Conservation (phyloP, 371 early-diverging fungal species). For the Paramicrosporidium saccamoebae region DNA sequence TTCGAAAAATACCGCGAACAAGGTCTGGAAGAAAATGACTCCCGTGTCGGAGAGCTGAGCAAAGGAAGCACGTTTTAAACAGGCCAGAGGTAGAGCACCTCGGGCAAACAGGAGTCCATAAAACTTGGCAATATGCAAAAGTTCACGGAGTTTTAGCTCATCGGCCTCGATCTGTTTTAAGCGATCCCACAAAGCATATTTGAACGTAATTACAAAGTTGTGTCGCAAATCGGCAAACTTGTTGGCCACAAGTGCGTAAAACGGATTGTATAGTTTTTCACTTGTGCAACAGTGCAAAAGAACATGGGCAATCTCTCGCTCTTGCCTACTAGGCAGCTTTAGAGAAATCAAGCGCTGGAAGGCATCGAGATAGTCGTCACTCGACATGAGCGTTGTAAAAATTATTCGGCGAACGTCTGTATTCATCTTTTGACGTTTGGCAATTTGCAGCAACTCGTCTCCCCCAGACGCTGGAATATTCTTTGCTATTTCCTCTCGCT, state of each 20-base stretch:
- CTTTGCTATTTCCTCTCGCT: conserved; percentile 7
- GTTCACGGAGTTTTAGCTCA: conserved; percentile 15
- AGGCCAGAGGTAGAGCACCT: conserved; percentile 16
- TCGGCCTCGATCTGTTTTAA: conserved; percentile 18
- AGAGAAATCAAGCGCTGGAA: conserved; percentile 48
- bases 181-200: conserved; percentile 79
- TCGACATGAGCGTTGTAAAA: conserved; percentile 61
- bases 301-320: conserved; percentile 74
- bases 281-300: conserved; percentile 53
- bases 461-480: conserved; percentile 9
- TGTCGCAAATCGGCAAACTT: conserved; percentile 31
- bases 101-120: conserved; percentile 22
- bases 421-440: conserved; percentile 66
- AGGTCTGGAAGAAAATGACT: conserved; percentile 21
- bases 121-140: conserved; percentile 32
- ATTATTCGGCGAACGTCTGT: conserved; percentile 69
- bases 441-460: conserved; percentile 30
- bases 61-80: conserved; percentile 34
- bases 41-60: conserved; percentile 18
- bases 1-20: conserved; percentile 21
- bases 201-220: conserved; percentile 60
- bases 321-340: conserved; percentile 48
- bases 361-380: conserved; percentile 77
- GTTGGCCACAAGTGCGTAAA: conserved; percentile 48
- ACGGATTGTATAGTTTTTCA: conserved; percentile 71